Base-by-base conservation (phyloP, 495 filamentous ascomycete genomes). In the Aspergillus wentii region DNA sequence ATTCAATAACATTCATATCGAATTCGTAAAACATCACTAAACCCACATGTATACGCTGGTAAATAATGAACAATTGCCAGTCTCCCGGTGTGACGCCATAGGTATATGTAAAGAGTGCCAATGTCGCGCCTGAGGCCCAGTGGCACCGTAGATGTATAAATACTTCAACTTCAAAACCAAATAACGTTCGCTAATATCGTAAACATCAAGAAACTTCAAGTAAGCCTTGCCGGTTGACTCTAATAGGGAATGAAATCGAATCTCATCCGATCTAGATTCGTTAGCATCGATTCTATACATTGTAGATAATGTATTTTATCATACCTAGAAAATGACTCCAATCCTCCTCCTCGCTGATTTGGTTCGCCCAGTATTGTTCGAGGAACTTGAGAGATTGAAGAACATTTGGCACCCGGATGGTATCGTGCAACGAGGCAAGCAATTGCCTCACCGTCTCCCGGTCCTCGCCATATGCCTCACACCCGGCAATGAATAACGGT, bases 241-340 rank as follows among this genome's bases (percentile, higher is more conserved):
- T 48, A 71, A 46, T 71, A 71, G 5, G 67, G 67, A 35, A 71
- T 71, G 33, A 71, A 71, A 39, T 71, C 67, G 35, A 68, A 59
- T 14, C 49, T 55, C 67, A 71, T 69, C 15, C 67, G 64, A 48
- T 67, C 67, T 71, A 30, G 2, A n/a, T 2, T 14, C 6, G 34
- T 62, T 33, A 61, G 54, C 33, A n/a, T n/a, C n/a, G n/a, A n/a
- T n/a, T n/a, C n/a, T n/a, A n/a, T n/a, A n/a, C n/a, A n/a, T n/a
- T n/a, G n/a, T n/a, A n/a, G n/a, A n/a, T n/a, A n/a, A n/a, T n/a
- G n/a, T n/a, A n/a, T n/a, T n/a, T n/a, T n/a, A 30, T 49, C 52
- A 33, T 61, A 71, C 66, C 64, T 11, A 68, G 44, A 41, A 63
- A 71, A 43, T 64, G 58, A 45, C 49, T 66, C 67, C 67, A 71